Evolutionary conservation across 2,329 filamentous ascomycete genomes (phyloP).

Genomic region (Neofusicoccum ribis): DNA sequence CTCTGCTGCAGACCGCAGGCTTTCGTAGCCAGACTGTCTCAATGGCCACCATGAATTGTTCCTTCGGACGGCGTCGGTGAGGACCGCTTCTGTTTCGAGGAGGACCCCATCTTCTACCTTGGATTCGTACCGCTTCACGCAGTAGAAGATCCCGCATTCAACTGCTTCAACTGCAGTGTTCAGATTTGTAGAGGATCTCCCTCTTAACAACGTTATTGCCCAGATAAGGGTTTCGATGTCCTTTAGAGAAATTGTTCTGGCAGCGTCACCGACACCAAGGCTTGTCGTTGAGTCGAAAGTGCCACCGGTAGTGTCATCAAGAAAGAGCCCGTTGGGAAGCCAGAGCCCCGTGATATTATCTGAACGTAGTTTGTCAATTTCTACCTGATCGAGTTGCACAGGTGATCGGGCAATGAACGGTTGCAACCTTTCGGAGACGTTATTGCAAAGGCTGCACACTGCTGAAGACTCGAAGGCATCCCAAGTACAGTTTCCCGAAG

Average conservation of each 20-base stretch:
- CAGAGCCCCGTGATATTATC: not conserved
- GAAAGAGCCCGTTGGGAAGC: not conserved
- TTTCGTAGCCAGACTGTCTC: not conserved
- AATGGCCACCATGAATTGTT: not conserved
- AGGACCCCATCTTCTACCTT: not conserved
- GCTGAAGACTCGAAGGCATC: not conserved
- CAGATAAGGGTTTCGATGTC: not conserved
- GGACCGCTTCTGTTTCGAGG: not conserved
- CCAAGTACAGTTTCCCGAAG: not conserved
- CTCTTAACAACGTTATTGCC: not conserved
- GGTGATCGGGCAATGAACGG: too few relatives aligned
- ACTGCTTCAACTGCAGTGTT: not conserved
- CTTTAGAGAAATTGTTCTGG: not conserved
- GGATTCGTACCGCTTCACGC: not conserved
- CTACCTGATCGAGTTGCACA: too few relatives aligned
- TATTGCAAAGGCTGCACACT: not conserved
- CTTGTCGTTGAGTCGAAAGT: not conserved
- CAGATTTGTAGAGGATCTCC: too few relatives aligned
- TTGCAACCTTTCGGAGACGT: not conserved
- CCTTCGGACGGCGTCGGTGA: not conserved
- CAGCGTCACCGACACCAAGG: not conserved
- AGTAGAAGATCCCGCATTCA: not conserved
- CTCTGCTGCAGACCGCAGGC: too few relatives aligned
- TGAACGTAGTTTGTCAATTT: not conserved
- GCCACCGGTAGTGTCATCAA: not conserved